These are phyloP conservation scores for Moricandia arvensis DNA, from an alignment of 345 rosid species.

Conservation along the genomic window DNA sequence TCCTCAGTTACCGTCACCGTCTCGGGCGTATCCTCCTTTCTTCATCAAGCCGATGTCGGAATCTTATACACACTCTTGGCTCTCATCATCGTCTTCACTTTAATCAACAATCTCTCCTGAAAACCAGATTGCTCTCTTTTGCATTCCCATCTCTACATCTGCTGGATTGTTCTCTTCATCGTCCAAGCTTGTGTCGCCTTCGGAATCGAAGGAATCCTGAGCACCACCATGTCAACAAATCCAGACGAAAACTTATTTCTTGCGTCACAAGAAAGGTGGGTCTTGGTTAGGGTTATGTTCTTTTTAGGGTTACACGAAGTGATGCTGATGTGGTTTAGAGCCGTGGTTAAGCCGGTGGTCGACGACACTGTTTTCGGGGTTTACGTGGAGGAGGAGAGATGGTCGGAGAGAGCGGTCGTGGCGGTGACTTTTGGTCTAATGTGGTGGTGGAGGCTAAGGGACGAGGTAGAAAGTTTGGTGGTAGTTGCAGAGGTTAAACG, in stretches of 20 bases:
- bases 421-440: slow-evolving; percentile 54
- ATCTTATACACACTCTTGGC: slow-evolving; percentile 52
- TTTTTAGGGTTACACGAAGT: slow-evolving; percentile 75
- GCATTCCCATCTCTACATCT: slow-evolving; percentile 40
- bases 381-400: slow-evolving; percentile 42
- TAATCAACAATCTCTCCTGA: slow-evolving; percentile 56
- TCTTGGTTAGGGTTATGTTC: slow-evolving; percentile 50
- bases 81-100: slow-evolving; percentile 43
- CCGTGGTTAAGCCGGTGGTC: slow-evolving; percentile 68
- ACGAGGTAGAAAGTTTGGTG: slow-evolving; percentile 62
- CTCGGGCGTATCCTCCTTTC: not conserved
- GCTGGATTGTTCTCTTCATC: slow-evolving; percentile 57
- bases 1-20: slow-evolving; percentile 27
- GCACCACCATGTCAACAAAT: slow-evolving; percentile 4
- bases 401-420: slow-evolving; percentile 47
- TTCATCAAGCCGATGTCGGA: slow-evolving; percentile 20
- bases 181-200: slow-evolving; percentile 57
- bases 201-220: slow-evolving; percentile 53
- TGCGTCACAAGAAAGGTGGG: slow-evolving; percentile 38
- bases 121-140: slow-evolving; percentile 34
- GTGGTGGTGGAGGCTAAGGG: slow-evolving; percentile 85
- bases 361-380: slow-evolving; percentile 57
- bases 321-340: slow-evolving; percentile 58
- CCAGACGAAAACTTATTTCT: slow-evolving; percentile 11
- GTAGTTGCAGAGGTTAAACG: slow-evolving; percentile 47